Evolutionary conservation across 2,329 filamentous ascomycete genomes (phyloP).

Genomic region (Talaromyces rugulosus): DNA sequence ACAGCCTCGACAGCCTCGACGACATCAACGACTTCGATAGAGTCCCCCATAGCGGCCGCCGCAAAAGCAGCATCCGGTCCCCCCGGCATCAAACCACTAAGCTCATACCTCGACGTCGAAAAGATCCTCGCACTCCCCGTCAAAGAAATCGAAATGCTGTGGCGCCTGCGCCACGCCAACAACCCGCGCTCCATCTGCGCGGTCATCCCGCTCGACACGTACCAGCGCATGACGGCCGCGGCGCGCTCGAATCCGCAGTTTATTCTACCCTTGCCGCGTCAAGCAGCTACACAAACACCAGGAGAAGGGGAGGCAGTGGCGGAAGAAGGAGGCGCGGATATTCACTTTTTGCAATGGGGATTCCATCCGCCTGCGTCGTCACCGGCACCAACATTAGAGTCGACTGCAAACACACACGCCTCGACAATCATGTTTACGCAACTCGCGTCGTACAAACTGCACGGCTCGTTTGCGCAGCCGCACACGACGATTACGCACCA

Average conservation of each 20-base stretch:
- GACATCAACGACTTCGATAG: neutral
- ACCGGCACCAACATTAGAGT: slow-evolving; percentile 17
- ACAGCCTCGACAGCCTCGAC: neutral
- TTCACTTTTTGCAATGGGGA: slow-evolving; percentile 95
- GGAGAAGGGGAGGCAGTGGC: slow-evolving; percentile 18
- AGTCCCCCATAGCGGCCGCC: slow-evolving; percentile 29
- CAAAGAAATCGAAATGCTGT: slow-evolving; percentile 81
- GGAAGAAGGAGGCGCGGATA: slow-evolving; percentile 64
- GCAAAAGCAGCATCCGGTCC: slow-evolving; percentile 35
- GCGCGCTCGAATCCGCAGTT: slow-evolving; percentile 80
- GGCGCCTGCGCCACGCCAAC: slow-evolving; percentile 79
- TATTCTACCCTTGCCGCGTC: slow-evolving; percentile 72
- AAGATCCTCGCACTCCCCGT: slow-evolving; percentile 70
- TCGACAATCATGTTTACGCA: slow-evolving; percentile 88
- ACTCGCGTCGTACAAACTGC: slow-evolving; percentile 84
- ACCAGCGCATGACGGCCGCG: slow-evolving; percentile 63
- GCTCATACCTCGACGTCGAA: slow-evolving; percentile 70
- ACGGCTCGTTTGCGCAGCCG: slow-evolving; percentile 83
- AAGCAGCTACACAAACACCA: slow-evolving; percentile 24
- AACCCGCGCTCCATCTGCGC: slow-evolving; percentile 78
- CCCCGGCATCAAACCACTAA: slow-evolving; percentile 59
- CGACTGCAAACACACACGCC: slow-evolving; percentile 52
- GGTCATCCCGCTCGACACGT: slow-evolving; percentile 69
- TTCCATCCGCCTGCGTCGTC: slow-evolving; percentile 64
- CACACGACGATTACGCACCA: slow-evolving; percentile 95